Conservation (phyloP, 352 stramenopile genomes). For the Phytophthora rubi region DNA sequence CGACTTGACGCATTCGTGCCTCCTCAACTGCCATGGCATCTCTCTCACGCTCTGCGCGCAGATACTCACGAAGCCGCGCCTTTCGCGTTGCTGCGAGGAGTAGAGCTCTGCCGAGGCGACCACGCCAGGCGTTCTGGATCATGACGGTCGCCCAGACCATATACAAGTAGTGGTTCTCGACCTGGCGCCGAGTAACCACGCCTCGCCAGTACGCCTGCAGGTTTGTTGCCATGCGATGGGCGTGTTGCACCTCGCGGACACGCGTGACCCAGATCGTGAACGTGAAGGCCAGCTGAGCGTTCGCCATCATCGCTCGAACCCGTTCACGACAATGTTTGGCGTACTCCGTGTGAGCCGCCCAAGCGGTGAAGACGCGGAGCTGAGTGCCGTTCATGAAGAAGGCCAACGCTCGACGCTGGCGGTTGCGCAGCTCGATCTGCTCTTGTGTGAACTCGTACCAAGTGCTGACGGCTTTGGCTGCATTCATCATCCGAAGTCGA, state of each 20-base stretch:
- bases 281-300: slow-evolving; percentile 57
- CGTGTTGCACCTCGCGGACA: slow-evolving; percentile 35
- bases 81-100: slow-evolving; percentile 61
- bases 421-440: slow-evolving; percentile 51
- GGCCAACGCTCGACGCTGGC: slow-evolving; percentile 57
- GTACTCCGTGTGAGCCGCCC: slow-evolving; percentile 47
- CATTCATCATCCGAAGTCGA: slow-evolving; percentile 51
- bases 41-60: slow-evolving; percentile 67
- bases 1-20: slow-evolving; percentile 41
- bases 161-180: slow-evolving; percentile 71
- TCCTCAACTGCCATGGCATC: slow-evolving; percentile 67
- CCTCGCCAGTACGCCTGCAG: slow-evolving; percentile 80
- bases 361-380: slow-evolving; percentile 65
- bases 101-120: slow-evolving; percentile 57
- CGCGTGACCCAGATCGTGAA: slow-evolving; percentile 61
- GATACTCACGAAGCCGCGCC: slow-evolving; percentile 67
- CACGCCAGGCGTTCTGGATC: slow-evolving; percentile 78
- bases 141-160: slow-evolving; percentile 68
- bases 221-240: slow-evolving; percentile 40
- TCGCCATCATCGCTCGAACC: slow-evolving; percentile 52
- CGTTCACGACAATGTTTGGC: slow-evolving; percentile 50
- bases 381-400: slow-evolving; percentile 71
- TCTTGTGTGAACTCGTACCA: slow-evolving; percentile 77
- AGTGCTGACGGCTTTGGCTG: slow-evolving; percentile 52
- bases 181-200: slow-evolving; percentile 37